Percentiles rank a stretch among this genome's conserved stretches.
phyloP scores from a whole-genome alignment of 345 rosid species.

The Jatropha curcas region DNA sequence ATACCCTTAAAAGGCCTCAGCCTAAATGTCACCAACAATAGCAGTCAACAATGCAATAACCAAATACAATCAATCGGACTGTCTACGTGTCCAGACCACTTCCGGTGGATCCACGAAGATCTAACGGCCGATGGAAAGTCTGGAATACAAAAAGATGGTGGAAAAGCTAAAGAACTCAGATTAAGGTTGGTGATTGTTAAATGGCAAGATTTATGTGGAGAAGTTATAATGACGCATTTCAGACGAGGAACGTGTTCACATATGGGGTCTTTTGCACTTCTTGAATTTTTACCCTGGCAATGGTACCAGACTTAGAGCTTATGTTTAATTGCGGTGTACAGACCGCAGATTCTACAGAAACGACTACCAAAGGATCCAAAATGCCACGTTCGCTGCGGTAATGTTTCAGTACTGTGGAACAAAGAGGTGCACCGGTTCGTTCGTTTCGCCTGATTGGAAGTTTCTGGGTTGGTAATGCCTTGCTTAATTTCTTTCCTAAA shows the following conservation, averaged over 20 bases:
- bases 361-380: not conserved
- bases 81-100: constrained; percentile 65
- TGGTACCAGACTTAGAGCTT: not conserved
- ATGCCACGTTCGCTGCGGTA: not conserved
- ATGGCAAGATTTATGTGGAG: constrained; percentile 38
- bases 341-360: no score
- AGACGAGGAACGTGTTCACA: not conserved
- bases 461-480: not conserved
- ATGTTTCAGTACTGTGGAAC: not conserved
- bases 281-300: not conserved
- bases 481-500: no score
- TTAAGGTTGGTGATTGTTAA: constrained; percentile 52
- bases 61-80: not conserved
- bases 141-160: constrained; percentile 74
- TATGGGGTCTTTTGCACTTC: not conserved
- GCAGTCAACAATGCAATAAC: not conserved
- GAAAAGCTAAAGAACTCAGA: constrained; percentile 58
- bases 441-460: not conserved
- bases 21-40: not conserved
- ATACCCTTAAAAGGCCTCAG: no score
- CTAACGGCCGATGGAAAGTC: constrained; percentile 66
- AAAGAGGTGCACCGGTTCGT: not conserved
- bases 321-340: not conserved
- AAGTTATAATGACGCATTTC: not conserved
- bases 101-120: constrained; percentile 95